Conservation (phyloP, 2,329 filamentous ascomycete genomes). For the Diaporthe eres region DNA sequence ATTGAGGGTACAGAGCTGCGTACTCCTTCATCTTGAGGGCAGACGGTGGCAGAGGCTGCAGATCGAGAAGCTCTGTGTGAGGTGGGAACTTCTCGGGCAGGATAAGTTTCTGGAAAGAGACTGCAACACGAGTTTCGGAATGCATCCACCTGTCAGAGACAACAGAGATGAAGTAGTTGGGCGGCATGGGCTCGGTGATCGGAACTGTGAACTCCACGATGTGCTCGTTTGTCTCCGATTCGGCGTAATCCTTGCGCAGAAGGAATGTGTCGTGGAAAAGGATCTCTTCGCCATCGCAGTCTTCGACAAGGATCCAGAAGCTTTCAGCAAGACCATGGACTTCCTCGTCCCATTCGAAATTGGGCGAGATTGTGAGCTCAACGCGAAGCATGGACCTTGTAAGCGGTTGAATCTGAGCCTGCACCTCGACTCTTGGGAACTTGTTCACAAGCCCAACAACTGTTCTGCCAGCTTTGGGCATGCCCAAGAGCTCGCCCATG, state of each 20-base stretch:
- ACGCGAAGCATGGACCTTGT: conserved; percentile 93
- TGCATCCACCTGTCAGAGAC: conserved; percentile 99
- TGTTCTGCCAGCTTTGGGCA: conserved; percentile 87
- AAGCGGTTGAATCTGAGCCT: conserved; percentile 94
- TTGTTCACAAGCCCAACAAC: conserved; percentile 91
- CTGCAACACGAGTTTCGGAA: conserved; percentile 91
- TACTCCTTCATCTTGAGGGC: conserved; percentile 91
- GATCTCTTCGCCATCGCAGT: conserved; percentile 96
- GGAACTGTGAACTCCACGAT: conserved; percentile 96
- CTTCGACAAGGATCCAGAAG: conserved; percentile 98
- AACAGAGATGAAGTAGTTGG: conserved; percentile 97
- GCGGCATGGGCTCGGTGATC: conserved; percentile 97
- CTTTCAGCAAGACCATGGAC: conserved; percentile 90
- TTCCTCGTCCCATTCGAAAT: conserved; percentile 94
- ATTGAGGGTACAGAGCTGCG: conserved; percentile 83
- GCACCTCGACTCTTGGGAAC: conserved; percentile 92
- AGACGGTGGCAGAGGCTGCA: conserved; percentile 91
- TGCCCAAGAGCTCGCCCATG: conserved; percentile 93
- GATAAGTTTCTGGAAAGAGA: conserved; percentile 95
- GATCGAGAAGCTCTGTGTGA: conserved; percentile 90
- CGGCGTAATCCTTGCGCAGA: conserved; percentile 89
- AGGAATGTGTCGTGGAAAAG: conserved; percentile 96
- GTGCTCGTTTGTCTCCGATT: conserved; percentile 90
- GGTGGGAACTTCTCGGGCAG: conserved; percentile 96
- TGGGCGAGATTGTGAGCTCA: conserved; percentile 91